Percentiles rank a stretch among this genome's conserved stretches.
These are phyloP conservation scores for Leptographium flavum DNA, from an alignment of 2,329 filamentous ascomycete genomes.

Conservation along the genomic window DNA sequence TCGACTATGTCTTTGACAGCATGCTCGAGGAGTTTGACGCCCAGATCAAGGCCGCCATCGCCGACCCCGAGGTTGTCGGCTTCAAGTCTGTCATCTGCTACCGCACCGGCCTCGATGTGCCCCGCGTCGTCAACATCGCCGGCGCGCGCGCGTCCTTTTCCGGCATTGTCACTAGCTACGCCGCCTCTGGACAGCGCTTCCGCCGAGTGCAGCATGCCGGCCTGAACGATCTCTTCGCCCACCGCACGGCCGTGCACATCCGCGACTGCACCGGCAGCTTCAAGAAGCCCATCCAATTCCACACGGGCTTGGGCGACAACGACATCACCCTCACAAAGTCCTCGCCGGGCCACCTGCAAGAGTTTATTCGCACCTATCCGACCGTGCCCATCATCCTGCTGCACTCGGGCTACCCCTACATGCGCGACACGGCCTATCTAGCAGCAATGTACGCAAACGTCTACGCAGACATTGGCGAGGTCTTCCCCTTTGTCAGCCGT, in stretches of 20 bases:
- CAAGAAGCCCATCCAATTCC: slow-evolving; percentile 68
- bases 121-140: slow-evolving; percentile 26
- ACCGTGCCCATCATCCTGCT: slow-evolving; percentile 62
- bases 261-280: slow-evolving; percentile 23
- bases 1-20: slow-evolving; percentile 24
- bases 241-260: slow-evolving; percentile 46
- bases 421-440: slow-evolving; percentile 63
- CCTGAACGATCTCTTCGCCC: slow-evolving; percentile 57
- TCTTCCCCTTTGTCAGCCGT: slow-evolving; percentile 65
- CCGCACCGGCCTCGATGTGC: slow-evolving; percentile 55
- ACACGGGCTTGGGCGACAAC: slow-evolving; percentile 70
- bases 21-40: slow-evolving; percentile 35
- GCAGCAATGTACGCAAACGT: slow-evolving; percentile 66
- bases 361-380: slow-evolving; percentile 55
- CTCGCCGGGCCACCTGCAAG: slow-evolving; percentile 63
- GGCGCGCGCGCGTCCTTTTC: slow-evolving; percentile 24
- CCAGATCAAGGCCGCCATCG: slow-evolving; percentile 40
- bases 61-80: slow-evolving; percentile 54
- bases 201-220: slow-evolving; percentile 45
- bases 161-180: slow-evolving; percentile 19
- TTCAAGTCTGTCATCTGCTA: slow-evolving; percentile 83
- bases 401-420: slow-evolving; percentile 72
- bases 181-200: slow-evolving; percentile 18
- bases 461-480: slow-evolving; percentile 70
- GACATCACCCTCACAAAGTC: slow-evolving; percentile 57